Evolutionary conservation across 352 stramenopile species (phyloP), one percentile per base, ranked within the genome.

Genomic region (Nothophytophthora sp.): DNA sequence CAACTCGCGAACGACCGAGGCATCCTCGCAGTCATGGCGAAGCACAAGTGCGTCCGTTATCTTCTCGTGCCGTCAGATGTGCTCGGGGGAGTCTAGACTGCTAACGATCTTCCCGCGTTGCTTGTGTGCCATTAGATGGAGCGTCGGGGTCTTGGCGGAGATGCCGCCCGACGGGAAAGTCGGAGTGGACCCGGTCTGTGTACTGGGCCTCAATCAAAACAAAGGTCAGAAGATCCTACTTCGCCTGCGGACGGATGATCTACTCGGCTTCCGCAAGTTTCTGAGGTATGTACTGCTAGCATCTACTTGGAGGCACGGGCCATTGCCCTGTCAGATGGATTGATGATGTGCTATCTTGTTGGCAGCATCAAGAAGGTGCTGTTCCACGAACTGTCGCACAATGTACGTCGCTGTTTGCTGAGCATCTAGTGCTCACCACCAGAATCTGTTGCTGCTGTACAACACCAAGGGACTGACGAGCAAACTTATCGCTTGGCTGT

Each of bases 151-250:
- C 0, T 72, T 98, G 7, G 85, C 76, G 2, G 90, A 97, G 59
- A 93, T 98, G 80, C 86, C 87, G 22, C 90, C 91, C 0, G 88
- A 97, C 52, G 90, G 90, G 8, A 95, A 96, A 63, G 91, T 98
- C 15, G 82, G 88, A 18, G 77, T 96, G 20, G 81, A 92, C 47
- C 81, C 83, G 0, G 87, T 97, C 2, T 95, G 83, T 16, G 81
- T 95, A 5, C 80, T 98, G n/a, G 95, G 94, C 4, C 62, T 98
- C 35, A 98, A 98, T 62, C 68, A 96, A 46, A 98, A 98, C 76
- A 95, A 97, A 45, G 94, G 95, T 0, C 84, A 98, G 63, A 92
- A 96, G 55, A 98, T 98, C 36, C 62, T 96, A 33, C 72, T 98
- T 16, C 80, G 93, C n/a, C 50, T 98, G n/a, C 82, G 93, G 11